These are phyloP conservation scores for Dothideomycetes sp. DNA, from an alignment of 2,329 filamentous ascomycete species.

Conservation along the genomic window DNA sequence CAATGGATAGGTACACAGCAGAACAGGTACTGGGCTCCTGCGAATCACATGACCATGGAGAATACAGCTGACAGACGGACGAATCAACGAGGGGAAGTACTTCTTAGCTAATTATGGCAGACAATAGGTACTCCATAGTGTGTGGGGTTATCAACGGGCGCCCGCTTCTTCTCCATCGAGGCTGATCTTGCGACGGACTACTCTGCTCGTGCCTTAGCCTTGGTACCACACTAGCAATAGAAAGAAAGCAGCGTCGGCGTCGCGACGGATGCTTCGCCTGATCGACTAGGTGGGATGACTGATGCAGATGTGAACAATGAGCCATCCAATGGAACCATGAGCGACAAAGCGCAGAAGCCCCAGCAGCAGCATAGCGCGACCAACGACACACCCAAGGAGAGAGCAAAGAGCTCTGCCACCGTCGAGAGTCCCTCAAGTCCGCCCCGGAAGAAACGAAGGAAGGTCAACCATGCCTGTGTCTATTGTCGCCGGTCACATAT, in stretches of 20 bases:
- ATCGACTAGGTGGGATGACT: not conserved
- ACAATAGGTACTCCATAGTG: too few species aligned
- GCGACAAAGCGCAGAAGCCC: not conserved
- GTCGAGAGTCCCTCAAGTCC: slow-evolving; percentile 7
- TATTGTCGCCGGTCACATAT: slow-evolving; percentile 48
- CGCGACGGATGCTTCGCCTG: not conserved
- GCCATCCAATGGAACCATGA: not conserved
- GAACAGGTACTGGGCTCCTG: too few species aligned
- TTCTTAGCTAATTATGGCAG: too few species aligned
- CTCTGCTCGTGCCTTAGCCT: too few species aligned
- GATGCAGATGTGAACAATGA: not conserved
- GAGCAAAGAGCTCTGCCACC: slow-evolving; percentile 9
- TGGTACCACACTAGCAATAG: too few species aligned
- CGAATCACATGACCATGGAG: too few species aligned
- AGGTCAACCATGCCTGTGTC: slow-evolving; percentile 48
- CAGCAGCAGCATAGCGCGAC: not conserved
- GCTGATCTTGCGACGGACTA: too few species aligned
- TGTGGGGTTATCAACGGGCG: too few species aligned
- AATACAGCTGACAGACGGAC: too few species aligned
- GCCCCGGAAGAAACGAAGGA: slow-evolving; percentile 40
- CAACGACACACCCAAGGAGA: slow-evolving; percentile 3
- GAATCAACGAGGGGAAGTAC: too few species aligned
- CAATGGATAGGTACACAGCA: too few species aligned
- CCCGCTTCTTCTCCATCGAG: too few species aligned
- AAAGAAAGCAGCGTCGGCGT: not conserved